These are phyloP conservation scores for Aureobasidium sp. DNA, from an alignment of 2,329 filamentous ascomycete species.

Conservation along the genomic window DNA sequence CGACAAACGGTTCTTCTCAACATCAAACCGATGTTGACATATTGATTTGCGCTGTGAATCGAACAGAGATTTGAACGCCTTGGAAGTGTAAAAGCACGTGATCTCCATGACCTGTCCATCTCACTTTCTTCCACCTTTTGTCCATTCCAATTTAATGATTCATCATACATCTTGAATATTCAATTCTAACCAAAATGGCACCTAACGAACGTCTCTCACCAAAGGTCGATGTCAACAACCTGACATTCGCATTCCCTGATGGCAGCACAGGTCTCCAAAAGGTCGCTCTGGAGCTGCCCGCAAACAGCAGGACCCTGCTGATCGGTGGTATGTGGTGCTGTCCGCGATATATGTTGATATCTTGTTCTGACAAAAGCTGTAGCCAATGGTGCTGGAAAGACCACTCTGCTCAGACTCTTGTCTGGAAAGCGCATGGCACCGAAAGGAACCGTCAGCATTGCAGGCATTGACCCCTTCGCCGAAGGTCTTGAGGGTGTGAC, in stretches of 20 bases:
- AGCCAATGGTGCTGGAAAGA: constrained; percentile 95
- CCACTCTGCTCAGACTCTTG: constrained; percentile 86
- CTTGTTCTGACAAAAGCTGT: constrained; percentile 12
- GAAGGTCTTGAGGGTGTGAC: constrained; percentile 85
- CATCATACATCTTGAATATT: neutral
- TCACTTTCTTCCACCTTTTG: neutral
- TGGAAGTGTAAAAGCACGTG: constrained; percentile 1
- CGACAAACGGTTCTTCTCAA: constrained; percentile 6
- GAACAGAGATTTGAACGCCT: neutral
- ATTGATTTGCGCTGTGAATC: constrained; percentile 9
- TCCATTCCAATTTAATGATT: neutral
- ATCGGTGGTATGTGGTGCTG: constrained; percentile 58
- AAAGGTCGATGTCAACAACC: constrained; percentile 61
- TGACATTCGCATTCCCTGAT: constrained; percentile 86
- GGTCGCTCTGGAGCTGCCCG: constrained; percentile 66
- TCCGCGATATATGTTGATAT: neutral
- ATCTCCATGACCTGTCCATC: neutral
- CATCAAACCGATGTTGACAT: constrained; percentile 13
- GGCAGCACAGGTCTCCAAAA: constrained; percentile 67
- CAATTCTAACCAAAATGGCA: neutral
- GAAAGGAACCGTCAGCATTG: constrained; percentile 61
- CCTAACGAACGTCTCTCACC: constrained; percentile 30
- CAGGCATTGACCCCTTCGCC: constrained; percentile 84
- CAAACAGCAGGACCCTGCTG: constrained; percentile 76
- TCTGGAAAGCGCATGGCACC: constrained; percentile 92